Conservation (phyloP, 495 filamentous ascomycete species). For the Penicillium maclennaniae region DNA sequence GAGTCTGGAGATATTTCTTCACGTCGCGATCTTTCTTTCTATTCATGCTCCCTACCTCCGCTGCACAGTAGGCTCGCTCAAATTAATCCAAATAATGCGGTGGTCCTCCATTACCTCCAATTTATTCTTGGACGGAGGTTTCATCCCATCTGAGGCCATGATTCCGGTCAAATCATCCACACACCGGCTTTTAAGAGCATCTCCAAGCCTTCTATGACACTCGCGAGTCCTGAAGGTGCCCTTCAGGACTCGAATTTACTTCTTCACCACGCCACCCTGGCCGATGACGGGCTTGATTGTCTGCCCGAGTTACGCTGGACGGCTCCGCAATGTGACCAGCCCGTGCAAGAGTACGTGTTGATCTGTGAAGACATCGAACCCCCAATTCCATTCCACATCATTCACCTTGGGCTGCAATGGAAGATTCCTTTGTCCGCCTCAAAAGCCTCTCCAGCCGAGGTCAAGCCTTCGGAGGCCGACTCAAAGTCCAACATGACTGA, state of each 20-base stretch:
- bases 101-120: conserved; percentile 21
- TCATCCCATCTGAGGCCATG: conserved; percentile 28
- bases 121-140: conserved; percentile 20
- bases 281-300: conserved; percentile 31
- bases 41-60: too few relatives aligned
- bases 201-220: conserved; percentile 37
- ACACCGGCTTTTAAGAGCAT: conserved; percentile 25
- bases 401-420: conserved; percentile 46
- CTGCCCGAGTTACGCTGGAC: conserved; percentile 43
- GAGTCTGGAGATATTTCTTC: too few relatives aligned
- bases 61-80: too few relatives aligned
- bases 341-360: conserved; percentile 46
- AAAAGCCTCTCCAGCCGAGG: conserved; percentile 27
- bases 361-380: conserved; percentile 51
- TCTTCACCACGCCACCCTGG: conserved; percentile 33
- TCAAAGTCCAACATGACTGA: conserved; percentile 14
- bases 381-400: conserved; percentile 40
- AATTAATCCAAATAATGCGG: conserved; percentile 3
- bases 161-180: conserved; percentile 24
- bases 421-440: conserved; percentile 35
- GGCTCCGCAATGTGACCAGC: conserved; percentile 10
- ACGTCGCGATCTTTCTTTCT: too few relatives aligned
- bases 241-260: conserved; percentile 32
- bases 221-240: conserved; percentile 41
- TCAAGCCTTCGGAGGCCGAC: conserved; percentile 21